A percentile compares a stretch with the other conserved stretches of the same genome.
These are phyloP conservation scores for Candida easanensis DNA, from an alignment of 805 yeast species.

Conservation along the genomic window DNA sequence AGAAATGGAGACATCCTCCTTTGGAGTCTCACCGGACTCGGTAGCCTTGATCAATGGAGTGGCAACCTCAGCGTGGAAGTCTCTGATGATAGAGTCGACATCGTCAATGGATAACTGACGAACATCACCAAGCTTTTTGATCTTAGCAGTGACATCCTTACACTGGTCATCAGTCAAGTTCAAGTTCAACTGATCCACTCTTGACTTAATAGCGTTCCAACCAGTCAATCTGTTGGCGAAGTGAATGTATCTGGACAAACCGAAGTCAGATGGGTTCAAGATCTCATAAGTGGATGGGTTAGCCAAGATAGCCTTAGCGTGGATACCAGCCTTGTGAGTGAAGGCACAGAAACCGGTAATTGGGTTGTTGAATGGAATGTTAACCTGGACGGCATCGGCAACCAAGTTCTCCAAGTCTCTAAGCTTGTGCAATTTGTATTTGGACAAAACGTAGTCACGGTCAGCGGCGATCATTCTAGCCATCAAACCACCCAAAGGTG, in stretches of 20 bases:
- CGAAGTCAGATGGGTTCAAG: slow-evolving; percentile 91
- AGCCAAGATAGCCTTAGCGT: slow-evolving; percentile 97
- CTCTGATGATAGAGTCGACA: slow-evolving; percentile 94
- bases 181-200: slow-evolving; percentile 95
- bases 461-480: slow-evolving; percentile 99
- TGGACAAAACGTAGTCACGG: slow-evolving; percentile 90
- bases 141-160: slow-evolving; percentile 92
- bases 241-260: slow-evolving; percentile 93
- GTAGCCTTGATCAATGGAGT: slow-evolving; percentile 44
- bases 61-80: slow-evolving; percentile 75
- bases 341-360: slow-evolving; percentile 99
- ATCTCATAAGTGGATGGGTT: slow-evolving; percentile 99
- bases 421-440: slow-evolving; percentile 92
- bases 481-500: slow-evolving; percentile 97
- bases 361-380: slow-evolving; percentile 97
- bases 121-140: slow-evolving; percentile 92
- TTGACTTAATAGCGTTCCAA: slow-evolving; percentile 97
- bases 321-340: slow-evolving; percentile 99
- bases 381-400: slow-evolving; percentile 96
- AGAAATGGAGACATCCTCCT: slow-evolving; percentile 15
- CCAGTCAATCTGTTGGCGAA: slow-evolving; percentile 98
- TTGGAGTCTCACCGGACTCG: slow-evolving; percentile 26
- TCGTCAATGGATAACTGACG: slow-evolving; percentile 94
- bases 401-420: slow-evolving; percentile 94
- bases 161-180: slow-evolving; percentile 86